These are phyloP conservation scores for Wallacemonas rigidus DNA, from an alignment of 208 protist genomes.

Conservation along the genomic window DNA sequence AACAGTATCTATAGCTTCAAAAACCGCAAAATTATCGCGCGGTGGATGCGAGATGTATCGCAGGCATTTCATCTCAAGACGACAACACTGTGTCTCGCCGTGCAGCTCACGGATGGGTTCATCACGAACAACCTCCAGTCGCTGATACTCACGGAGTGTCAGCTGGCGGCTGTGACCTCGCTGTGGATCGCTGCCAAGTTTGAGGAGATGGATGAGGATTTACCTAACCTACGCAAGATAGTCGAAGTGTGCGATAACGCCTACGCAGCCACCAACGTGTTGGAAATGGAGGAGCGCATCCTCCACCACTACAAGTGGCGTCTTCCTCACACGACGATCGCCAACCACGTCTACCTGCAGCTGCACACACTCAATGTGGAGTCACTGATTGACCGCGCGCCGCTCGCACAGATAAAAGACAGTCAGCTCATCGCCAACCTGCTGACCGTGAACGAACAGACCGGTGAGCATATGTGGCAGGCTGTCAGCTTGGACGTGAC, in stretches of 20 bases:
- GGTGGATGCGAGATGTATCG: constrained; percentile 84
- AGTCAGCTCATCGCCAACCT: constrained; percentile 34
- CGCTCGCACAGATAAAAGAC: constrained; percentile 17
- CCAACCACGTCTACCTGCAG: constrained; percentile 83
- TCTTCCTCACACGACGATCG: constrained; percentile 80
- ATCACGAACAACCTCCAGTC: constrained; percentile 55
- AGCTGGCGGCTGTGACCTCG: constrained; percentile 73
- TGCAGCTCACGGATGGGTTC: constrained; percentile 83
- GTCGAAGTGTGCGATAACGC: constrained; percentile 79
- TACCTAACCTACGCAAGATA: constrained; percentile 64
- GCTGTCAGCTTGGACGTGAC: constrained; percentile 28
- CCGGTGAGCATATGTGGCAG: constrained; percentile 36
- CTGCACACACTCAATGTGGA: constrained; percentile 68
- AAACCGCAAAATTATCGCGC: constrained; percentile 81
- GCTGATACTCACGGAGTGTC: constrained; percentile 69
- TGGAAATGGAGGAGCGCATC: constrained; percentile 82
- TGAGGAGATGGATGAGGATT: constrained; percentile 75
- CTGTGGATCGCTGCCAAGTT: constrained; percentile 88
- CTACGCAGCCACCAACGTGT: constrained; percentile 57
- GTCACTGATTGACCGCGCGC: constrained; percentile 34
- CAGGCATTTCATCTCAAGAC: constrained; percentile 72
- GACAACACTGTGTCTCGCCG: constrained; percentile 77
- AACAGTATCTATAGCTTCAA: constrained; percentile 82
- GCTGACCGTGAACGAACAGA: constrained; percentile 36
- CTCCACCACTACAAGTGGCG: constrained; percentile 79